A percentile compares a stretch with the other conserved stretches of the same genome.
phyloP scores from a whole-genome alignment of 1,284 basidiomycete genomes.

The Anthracocystis walkeri region DNA sequence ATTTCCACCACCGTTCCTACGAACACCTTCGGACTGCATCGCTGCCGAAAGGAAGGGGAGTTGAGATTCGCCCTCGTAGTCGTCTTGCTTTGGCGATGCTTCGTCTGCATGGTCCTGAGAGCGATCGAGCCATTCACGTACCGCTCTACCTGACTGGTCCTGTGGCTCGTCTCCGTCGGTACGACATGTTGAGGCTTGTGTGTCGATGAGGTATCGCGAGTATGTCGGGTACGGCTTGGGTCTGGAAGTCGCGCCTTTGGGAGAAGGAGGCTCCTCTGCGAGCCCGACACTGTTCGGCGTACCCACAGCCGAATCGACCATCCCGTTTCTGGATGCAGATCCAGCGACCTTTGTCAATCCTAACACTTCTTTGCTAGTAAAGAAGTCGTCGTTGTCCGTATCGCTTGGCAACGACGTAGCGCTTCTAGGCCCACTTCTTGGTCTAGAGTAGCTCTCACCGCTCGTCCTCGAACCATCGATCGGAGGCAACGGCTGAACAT shows the following conservation, averaged over 20 bases:
- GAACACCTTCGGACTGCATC: constrained; percentile 12
- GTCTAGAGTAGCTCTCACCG: constrained; percentile 23
- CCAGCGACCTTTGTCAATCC: constrained; percentile 33
- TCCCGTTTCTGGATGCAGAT: constrained; percentile 8
- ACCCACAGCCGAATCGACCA: constrained; percentile 30
- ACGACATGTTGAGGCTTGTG: constrained; percentile 14
- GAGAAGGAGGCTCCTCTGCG: constrained; percentile 18
- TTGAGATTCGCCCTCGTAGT: constrained; percentile 16
- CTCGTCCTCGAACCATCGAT: constrained; percentile 31
- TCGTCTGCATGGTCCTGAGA: background rate
- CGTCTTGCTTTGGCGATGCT: background rate
- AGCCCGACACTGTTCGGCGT: constrained; percentile 36
- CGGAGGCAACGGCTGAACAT: constrained; percentile 17
- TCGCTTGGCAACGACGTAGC: constrained; percentile 30
- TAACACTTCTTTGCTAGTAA: constrained; percentile 33
- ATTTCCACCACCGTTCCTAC: constrained; percentile 1
- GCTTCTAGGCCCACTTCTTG: constrained; percentile 14
- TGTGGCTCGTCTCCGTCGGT: constrained; percentile 5
- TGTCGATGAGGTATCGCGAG: constrained; percentile 29
- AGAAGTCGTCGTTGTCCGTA: constrained; percentile 52
- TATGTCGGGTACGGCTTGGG: constrained; percentile 50
- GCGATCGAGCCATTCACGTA: constrained; percentile 40
- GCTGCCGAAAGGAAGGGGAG: constrained; percentile 28
- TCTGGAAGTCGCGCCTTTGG: constrained; percentile 7
- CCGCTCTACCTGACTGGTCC: constrained; percentile 14